These are phyloP conservation scores for Colletotrichum australisinense DNA, from an alignment of 2,329 filamentous ascomycete genomes.

Conservation along the genomic window DNA sequence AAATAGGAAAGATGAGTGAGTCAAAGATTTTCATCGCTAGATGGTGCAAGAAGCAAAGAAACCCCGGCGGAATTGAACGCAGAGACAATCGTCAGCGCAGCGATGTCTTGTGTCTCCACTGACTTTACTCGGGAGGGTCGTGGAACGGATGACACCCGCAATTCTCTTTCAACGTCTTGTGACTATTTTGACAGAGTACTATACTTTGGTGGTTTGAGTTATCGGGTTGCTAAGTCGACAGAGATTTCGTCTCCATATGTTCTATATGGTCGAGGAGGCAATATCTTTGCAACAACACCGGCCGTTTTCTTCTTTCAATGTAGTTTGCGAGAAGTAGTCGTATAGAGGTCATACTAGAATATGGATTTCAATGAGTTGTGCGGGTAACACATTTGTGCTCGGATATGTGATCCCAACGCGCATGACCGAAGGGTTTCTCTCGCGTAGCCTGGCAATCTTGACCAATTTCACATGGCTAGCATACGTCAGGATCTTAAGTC, in stretches of 20 bases:
- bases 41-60: background rate
- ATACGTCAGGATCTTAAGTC: no score
- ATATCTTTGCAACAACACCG: no score
- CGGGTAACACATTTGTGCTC: no score
- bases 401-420: no score
- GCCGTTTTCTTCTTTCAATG: no score
- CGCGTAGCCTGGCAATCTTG: background rate
- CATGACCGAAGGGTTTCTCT: background rate
- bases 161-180: background rate
- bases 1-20: background rate
- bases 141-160: background rate
- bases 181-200: background rate
- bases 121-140: background rate
- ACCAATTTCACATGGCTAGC: background rate
- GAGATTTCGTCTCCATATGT: no score
- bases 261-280: no score
- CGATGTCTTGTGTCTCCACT: background rate
- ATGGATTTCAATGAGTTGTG: no score
- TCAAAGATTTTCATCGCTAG: background rate
- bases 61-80: background rate
- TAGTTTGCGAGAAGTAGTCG: no score
- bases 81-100: background rate
- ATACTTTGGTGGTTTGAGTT: no score
- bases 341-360: no score
- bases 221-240: no score